These are phyloP conservation scores for Fermentozyma sake DNA, from an alignment of 1,139 yeast species.

Conservation along the genomic window DNA sequence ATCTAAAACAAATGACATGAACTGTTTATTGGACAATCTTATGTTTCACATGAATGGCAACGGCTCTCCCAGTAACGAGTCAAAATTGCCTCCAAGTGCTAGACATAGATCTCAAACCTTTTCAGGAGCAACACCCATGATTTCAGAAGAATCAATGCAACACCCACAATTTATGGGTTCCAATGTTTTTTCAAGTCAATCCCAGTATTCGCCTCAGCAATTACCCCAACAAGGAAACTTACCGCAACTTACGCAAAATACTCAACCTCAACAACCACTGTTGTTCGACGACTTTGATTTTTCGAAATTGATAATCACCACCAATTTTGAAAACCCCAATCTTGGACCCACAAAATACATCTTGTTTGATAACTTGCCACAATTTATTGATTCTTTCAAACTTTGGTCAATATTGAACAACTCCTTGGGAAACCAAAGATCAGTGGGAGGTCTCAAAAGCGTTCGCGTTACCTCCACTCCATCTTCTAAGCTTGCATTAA, in stretches of 20 bases:
- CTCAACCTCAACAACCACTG: conserved; percentile 22
- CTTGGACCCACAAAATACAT: conserved; percentile 76
- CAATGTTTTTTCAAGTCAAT: conserved; percentile 11
- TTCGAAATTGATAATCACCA: conserved; percentile 37
- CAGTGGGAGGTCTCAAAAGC: conserved; percentile 24
- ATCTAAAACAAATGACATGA: conserved; percentile 24
- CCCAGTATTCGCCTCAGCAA: conserved; percentile 18
- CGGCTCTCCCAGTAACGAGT: conserved; percentile 7
- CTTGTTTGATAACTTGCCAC: conserved; percentile 73
- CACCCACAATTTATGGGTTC: conserved; percentile 5
- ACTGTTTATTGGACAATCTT: conserved; percentile 29
- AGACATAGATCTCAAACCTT: conserved; percentile 42
- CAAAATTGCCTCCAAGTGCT: no score
- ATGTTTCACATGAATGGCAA: conserved; percentile 18
- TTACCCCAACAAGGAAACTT: conserved; percentile 20
- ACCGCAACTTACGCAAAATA: conserved; percentile 5
- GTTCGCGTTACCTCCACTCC: conserved; percentile 54
- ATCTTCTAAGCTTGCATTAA: conserved; percentile 51
- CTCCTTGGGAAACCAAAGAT: conserved; percentile 22
- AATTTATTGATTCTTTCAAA: conserved; percentile 32
- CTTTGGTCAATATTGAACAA: conserved; percentile 31
- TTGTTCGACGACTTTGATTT: conserved; percentile 56
- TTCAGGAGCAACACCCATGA: conserved; percentile 33
- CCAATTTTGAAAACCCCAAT: conserved; percentile 63
- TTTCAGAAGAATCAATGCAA: conserved; percentile 12